These are phyloP conservation scores for Schwanniomyces etchellsii DNA, from an alignment of 1,139 yeast species.

Conservation along the genomic window DNA sequence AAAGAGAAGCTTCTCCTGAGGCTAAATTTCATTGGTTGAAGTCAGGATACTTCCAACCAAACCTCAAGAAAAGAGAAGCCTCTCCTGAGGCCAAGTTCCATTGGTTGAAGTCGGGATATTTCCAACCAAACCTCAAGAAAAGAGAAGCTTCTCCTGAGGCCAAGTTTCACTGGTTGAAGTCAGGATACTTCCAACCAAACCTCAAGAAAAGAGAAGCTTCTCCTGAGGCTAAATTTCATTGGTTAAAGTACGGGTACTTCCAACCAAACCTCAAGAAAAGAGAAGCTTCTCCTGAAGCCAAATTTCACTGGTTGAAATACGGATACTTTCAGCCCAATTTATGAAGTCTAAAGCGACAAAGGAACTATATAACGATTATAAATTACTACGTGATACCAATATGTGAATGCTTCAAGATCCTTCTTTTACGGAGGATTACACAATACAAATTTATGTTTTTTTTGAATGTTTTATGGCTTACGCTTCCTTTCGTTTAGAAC, in stretches of 20 bases:
- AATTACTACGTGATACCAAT: too few relatives aligned
- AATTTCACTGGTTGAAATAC: conserved; percentile 8
- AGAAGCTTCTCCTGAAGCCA: conserved; percentile 10
- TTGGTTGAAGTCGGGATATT: conserved; percentile 9
- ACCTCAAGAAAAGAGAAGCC: conserved; percentile 9
- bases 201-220: conserved; percentile 11
- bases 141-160: conserved; percentile 13
- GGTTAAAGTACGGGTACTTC: conserved; percentile 6
- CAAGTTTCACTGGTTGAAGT: conserved; percentile 11
- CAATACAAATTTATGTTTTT: too few relatives aligned
- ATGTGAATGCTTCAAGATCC: too few relatives aligned
- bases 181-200: conserved; percentile 10
- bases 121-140: conserved; percentile 10
- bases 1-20: conserved; percentile 9
- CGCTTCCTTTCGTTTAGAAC: too few relatives aligned
- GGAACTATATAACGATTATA: too few relatives aligned
- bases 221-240: conserved; percentile 9
- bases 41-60: conserved; percentile 12
- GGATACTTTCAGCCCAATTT: conserved; percentile 5
- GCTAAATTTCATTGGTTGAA: conserved; percentile 13
- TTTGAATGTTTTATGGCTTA: too few relatives aligned
- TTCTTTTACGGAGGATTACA: too few relatives aligned
- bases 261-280: conserved; percentile 6
- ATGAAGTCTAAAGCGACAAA: too few relatives aligned
- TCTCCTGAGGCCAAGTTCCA: conserved; percentile 9